Conservation (phyloP, 176 grass and related monocot genomes). For the Oryza australiensis region DNA sequence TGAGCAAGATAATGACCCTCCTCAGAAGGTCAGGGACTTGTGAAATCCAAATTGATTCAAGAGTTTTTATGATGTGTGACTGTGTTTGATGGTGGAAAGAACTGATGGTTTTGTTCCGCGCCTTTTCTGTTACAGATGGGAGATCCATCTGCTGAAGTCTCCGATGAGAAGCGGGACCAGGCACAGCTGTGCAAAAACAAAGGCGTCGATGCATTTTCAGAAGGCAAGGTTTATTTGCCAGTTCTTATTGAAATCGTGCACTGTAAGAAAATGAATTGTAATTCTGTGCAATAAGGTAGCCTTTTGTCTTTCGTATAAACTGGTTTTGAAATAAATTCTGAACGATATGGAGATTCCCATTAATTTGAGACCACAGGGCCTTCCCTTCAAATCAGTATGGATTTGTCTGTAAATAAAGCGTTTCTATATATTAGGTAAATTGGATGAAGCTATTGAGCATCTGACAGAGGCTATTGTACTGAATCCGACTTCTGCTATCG, state of each 20-base stretch:
- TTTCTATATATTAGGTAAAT: conserved; percentile 45
- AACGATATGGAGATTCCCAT: not conserved
- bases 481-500: conserved; percentile 68
- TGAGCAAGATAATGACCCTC: conserved; percentile 55
- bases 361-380: not conserved
- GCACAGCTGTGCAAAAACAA: conserved; percentile 64
- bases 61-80: not conserved
- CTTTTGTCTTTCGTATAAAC: too few species aligned
- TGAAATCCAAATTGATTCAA: not conserved
- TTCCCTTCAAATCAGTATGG: conserved; percentile 16
- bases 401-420: not conserved
- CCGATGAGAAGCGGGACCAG: conserved; percentile 53
- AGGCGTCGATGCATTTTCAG: conserved; percentile 40
- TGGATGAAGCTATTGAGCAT: conserved; percentile 54
- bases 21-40: conserved; percentile 47
- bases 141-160: conserved; percentile 55
- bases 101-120: not conserved
- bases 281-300: not conserved
- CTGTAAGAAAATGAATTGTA: not conserved
- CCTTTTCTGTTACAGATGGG: conserved; percentile 49
- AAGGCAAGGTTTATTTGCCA: conserved; percentile 41
- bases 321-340: not conserved
- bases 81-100: not conserved
- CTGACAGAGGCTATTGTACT: conserved; percentile 58
- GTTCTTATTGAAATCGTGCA: not conserved